Base-by-base conservation (phyloP, 1,284 basidiomycete species). In the Rhodotorula sp. region DNA sequence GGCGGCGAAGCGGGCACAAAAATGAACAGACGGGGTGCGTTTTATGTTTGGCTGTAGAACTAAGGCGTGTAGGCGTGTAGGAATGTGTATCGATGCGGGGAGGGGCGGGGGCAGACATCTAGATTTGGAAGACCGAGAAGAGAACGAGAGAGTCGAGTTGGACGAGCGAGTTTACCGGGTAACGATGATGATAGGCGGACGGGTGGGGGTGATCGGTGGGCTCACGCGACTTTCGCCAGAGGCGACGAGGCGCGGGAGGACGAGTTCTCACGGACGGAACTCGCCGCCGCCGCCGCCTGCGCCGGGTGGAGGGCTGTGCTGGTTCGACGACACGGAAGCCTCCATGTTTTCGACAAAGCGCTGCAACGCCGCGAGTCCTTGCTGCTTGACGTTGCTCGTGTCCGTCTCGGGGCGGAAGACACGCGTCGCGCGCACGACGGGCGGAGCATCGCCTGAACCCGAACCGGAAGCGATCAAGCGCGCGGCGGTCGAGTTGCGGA, bases 341-440 rank as follows among this genome's bases (percentile, higher is more conserved):
- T 78, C 76, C 71, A 78, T 75, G 46, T 69, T 70, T 60, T 74
- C 66, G 29, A 78, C 76, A 30, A 78, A 78, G 2, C 78, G 63
- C 64, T 77, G 73, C 33, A 78, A 48, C 51, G 78, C 76, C 6
- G 75, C 76, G 26, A 78, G 64, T 1, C 78, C 76, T 49, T 77
- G 73, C 69, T 77, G 71, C 62, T 76, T 74, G 66, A 78, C 70
- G 29, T 69, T 60, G 20, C 67, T 68, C n/a, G 76, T 77, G 57
- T 77, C 77, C 18, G 78, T 78, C 29, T 73, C 70, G 29, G 76
- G 73, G 6, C 72, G 57, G 69, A 78, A 78, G 17, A 78, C 77
- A 7, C 78, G 56, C 44, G 74, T 75, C 18, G 76, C 75, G 26
- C 70, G 64, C 6, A 76, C 68, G 57, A 74, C 57, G 3, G 72